These are phyloP conservation scores for Phytophthora kernoviae DNA, from an alignment of 352 stramenopile species.

Conservation along the genomic window DNA sequence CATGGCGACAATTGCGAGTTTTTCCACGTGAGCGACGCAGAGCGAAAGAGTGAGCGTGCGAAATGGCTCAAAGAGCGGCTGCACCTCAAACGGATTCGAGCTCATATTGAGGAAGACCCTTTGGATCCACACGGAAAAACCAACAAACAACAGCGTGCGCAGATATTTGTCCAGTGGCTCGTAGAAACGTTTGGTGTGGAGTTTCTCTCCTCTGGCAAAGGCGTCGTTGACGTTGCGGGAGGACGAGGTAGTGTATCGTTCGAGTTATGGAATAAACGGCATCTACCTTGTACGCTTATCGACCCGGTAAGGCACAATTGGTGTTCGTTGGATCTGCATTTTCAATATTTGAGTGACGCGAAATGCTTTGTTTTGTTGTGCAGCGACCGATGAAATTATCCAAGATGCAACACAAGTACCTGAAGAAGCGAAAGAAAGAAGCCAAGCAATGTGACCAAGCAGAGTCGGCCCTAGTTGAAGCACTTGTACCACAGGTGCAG, in stretches of 20 bases:
- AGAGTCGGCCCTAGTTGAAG: constrained; percentile 20
- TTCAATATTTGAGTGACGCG: constrained; percentile 12
- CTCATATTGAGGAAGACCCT: constrained; percentile 62
- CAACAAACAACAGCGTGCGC: constrained; percentile 70
- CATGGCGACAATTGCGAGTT: constrained; percentile 69
- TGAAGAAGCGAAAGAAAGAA: constrained; percentile 66
- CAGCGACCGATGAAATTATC: constrained; percentile 78
- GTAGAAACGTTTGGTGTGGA: constrained; percentile 64
- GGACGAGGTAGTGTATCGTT: constrained; percentile 83
- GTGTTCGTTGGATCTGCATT: not conserved
- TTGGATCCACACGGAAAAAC: constrained; percentile 74
- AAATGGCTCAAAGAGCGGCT: constrained; percentile 70
- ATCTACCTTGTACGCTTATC: constrained; percentile 71
- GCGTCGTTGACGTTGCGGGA: constrained; percentile 84
- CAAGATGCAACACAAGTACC: constrained; percentile 68
- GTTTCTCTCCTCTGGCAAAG: constrained; percentile 50
- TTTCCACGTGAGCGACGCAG: constrained; percentile 50
- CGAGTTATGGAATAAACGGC: constrained; percentile 85
- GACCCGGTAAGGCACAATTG: constrained; percentile 64
- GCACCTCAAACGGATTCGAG: constrained; percentile 60
- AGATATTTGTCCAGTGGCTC: constrained; percentile 81
- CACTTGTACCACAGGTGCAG: constrained; percentile 67
- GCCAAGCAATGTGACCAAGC: constrained; percentile 17
- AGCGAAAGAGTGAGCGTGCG: constrained; percentile 55
- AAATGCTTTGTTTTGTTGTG: constrained; percentile 6